A percentile compares a stretch with the other conserved stretches of the same genome.
phyloP scores from a whole-genome alignment of 176 grass and related monocot species.

The Themeda triandra region DNA sequence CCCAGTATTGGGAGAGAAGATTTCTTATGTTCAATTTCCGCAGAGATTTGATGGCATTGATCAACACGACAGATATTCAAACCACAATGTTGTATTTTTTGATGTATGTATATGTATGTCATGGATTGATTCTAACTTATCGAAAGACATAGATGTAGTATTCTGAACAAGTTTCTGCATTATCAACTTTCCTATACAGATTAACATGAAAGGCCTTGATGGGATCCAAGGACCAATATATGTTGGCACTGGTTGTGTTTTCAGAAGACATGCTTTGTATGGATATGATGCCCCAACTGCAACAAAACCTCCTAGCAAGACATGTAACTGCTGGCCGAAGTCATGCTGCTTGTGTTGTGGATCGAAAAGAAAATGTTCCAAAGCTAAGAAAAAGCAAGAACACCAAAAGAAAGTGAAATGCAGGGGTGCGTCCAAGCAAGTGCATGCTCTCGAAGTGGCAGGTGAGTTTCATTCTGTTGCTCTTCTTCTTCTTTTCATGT shows the following conservation, averaged over 20 bases:
- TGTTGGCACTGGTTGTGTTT: conserved; percentile 36
- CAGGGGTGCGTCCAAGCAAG: conserved; percentile 16
- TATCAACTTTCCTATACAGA: conserved; percentile 12
- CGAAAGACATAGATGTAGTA: neutral
- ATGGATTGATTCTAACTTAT: neutral
- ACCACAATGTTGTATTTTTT: conserved; percentile 29
- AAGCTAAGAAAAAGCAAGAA: conserved; percentile 28
- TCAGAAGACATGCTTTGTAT: conserved; percentile 36
- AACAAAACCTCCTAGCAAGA: conserved; percentile 20
- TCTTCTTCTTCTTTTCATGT: neutral
- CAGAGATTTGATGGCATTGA: conserved; percentile 39
- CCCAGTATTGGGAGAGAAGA: conserved; percentile 20
- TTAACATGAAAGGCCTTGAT: conserved; percentile 38
- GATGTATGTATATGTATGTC: conserved; percentile 28
- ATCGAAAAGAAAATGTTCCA: conserved; percentile 22
- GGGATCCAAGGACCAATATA: conserved; percentile 38
- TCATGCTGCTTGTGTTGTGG: conserved; percentile 17
- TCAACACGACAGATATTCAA: conserved; percentile 28
- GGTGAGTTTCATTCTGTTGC: neutral
- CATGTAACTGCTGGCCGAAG: conserved; percentile 24
- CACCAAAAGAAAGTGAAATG: conserved; percentile 19
- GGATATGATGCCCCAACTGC: conserved; percentile 27
- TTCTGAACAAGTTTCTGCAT: neutral
- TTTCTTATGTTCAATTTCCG: conserved; percentile 31
- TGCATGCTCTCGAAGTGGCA: conserved; percentile 19